Evolutionary conservation across 352 stramenopile species (phyloP).

Genomic region (Chrysophaeum taylorii): DNA sequence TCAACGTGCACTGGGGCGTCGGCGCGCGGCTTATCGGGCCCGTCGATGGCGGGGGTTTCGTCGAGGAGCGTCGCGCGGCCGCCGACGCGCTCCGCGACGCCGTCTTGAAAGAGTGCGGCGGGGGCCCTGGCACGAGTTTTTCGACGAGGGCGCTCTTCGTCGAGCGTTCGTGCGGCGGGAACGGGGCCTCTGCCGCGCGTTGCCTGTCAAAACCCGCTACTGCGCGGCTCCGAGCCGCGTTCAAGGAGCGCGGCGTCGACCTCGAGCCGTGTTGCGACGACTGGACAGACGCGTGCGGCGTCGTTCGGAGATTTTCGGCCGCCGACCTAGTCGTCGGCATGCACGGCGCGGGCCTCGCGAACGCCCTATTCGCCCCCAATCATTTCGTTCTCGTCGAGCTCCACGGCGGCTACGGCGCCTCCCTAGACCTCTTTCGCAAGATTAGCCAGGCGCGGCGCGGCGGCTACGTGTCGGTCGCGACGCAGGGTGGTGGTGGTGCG

Average conservation of each 20-base stretch:
- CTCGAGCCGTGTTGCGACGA: not conserved
- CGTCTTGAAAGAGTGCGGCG: not conserved
- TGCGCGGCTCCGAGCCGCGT: not conserved
- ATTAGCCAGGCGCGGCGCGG: not conserved
- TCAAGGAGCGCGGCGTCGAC: no score
- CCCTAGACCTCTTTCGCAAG: not conserved
- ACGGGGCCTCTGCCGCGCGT: not conserved
- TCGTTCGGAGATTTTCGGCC: not conserved
- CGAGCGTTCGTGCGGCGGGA: not conserved
- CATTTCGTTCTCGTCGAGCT: not conserved
- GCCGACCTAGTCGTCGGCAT: not conserved
- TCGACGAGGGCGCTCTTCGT: not conserved
- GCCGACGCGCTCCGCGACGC: not conserved
- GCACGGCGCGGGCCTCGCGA: not conserved
- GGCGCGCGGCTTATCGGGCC: not conserved
- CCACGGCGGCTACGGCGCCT: not conserved
- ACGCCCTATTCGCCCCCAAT: not conserved
- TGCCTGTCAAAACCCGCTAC: not conserved
- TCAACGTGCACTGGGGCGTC: not conserved
- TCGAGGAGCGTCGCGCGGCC: not conserved
- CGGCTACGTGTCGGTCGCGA: constrained; percentile 3
- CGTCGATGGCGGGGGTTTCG: not conserved
- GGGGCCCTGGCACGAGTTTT: no score
- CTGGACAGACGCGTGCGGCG: not conserved
- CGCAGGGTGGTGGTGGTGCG: no score